Base-by-base conservation (phyloP, 495 filamentous ascomycete genomes). In the Astrocystis sublimbata region DNA sequence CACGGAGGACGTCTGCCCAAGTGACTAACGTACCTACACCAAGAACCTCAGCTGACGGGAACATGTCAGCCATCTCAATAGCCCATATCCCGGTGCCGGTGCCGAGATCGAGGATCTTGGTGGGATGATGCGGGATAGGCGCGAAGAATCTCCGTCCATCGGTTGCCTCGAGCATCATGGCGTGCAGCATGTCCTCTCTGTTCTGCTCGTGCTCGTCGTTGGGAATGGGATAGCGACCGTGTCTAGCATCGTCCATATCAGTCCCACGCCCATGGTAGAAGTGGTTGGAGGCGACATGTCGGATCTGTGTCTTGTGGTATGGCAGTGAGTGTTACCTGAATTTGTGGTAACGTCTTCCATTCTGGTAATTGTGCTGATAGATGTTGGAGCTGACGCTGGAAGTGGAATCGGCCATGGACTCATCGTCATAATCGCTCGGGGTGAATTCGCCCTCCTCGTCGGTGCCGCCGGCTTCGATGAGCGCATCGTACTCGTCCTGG, bases 1-100 rank as follows among this genome's bases (percentile, higher is more conserved):
- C 26, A 45, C 3, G 0, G 1, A 6, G 19, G 17, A 33, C 17
- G 17, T 10, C 0, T n/a, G 35, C 15, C n/a, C 38, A 10, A 33
- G 9, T 2, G 28, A 33, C 23, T 6, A 13, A 59, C 42, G 13
- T 41, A 60, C 57, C 57, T 21, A 88, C 81, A 24, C 88, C 89
- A 38, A 85, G 71, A 26, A 90, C 77, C 21, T 80, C 75, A 2
- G 81, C 75, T 23, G 73, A 45, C 0, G 86, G 86, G 61, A 75
- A 78, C 45, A 64, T 72, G 61, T 76, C 75, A 60, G 66, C 76
- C 35, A 78, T 50, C 4, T 87, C 85, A 47, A 88, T 84, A 1
- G 85, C 80, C 86, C 86, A 89, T 65, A 79, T 75, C 21, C 79
- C 84, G 0, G 83, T 85, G n/a, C 83, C 83, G 1, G 83, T 86